Evolutionary conservation across 352 stramenopile genomes (phyloP), one percentile per base, ranked within the genome.

Genomic region (Globisporangium paddicum): DNA sequence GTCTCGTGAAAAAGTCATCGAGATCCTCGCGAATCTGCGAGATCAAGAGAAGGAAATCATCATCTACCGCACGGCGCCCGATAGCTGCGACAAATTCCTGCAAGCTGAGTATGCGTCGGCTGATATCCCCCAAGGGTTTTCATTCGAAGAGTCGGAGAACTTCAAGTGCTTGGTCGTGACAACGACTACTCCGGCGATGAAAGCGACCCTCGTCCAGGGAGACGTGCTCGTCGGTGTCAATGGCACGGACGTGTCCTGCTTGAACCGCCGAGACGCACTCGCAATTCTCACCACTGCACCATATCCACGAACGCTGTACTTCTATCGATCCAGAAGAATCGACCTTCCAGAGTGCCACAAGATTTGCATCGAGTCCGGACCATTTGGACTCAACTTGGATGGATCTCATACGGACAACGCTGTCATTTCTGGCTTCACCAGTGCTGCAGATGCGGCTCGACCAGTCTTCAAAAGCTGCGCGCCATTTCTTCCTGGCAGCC

Each of bases 1-100:
- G 5, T 35, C 68, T 3, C 71, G 77, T 7, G 66, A 87, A 46
- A 60, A 69, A 9, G 71, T 84, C 4, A 58, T 72, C n/a, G 55
- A 67, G 0, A 10, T 77, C 35, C 62, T 89, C 5, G 52, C 59
- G 19, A 54, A 35, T 1, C 42, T 82, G 25, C 72, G 65, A 57
- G 68, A 87, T 18, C 60, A 77, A 40, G 70, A 81, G 21, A 89
- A 89, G 60, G 62, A 83, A 10, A 62, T 89, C 18, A 57, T 86
- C 26, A 51, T 87, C n/a, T 86, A 87, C 45, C 68, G 73, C n/a
- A 57, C 70, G 11, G 63, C 64, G 0, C 59, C 63, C 1, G 18
- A 42, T 1, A 56, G 45, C 0, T 87, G 74, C 35, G 38, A 57
- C 14, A 47, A 34, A 5, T 67, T 89, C 38, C 60, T 63, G 28